phyloP scores from a whole-genome alignment of 1,284 basidiomycete species.

The Ganoderma multipileum region DNA sequence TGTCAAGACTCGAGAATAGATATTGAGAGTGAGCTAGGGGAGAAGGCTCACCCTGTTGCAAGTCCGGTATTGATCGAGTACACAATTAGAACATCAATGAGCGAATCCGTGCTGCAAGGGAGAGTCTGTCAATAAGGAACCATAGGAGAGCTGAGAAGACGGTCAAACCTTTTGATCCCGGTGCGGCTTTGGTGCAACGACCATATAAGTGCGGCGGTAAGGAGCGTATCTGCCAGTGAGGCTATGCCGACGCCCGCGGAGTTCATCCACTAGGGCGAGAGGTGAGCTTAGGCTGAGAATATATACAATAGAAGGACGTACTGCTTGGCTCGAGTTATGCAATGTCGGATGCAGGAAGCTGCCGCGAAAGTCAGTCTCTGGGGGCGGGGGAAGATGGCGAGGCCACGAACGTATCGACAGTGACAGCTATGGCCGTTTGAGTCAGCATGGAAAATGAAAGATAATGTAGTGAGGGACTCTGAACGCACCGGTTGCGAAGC shows the following conservation, averaged over 20 bases:
- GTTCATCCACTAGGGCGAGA: conserved; percentile 24
- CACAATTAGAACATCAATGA: conserved; percentile 27
- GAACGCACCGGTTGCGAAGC: conserved; percentile 20
- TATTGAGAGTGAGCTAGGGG: not conserved
- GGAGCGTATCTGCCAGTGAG: conserved; percentile 24
- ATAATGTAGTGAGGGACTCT: no score
- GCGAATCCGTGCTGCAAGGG: conserved; percentile 19
- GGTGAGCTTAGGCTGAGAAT: not conserved
- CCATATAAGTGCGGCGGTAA: conserved; percentile 23
- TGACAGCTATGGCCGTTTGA: conserved; percentile 13
- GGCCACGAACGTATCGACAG: conserved; percentile 17
- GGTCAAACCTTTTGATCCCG: conserved; percentile 19
- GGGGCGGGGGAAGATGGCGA: not conserved
- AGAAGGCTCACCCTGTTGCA: conserved; percentile 18
- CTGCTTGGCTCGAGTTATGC: conserved; percentile 24
- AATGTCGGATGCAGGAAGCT: conserved; percentile 21
- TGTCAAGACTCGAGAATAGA: not conserved
- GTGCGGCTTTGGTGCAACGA: conserved; percentile 24
- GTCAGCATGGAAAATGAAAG: not conserved
- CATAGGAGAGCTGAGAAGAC: not conserved
- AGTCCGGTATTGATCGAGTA: conserved; percentile 29
- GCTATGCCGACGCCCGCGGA: conserved; percentile 27
- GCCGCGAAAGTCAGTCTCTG: not conserved
- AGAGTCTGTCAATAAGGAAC: not conserved
- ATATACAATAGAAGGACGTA: not conserved